Evolutionary conservation across 1,284 basidiomycete species (phyloP).

Genomic region (Cystobasidiaceae sp.): DNA sequence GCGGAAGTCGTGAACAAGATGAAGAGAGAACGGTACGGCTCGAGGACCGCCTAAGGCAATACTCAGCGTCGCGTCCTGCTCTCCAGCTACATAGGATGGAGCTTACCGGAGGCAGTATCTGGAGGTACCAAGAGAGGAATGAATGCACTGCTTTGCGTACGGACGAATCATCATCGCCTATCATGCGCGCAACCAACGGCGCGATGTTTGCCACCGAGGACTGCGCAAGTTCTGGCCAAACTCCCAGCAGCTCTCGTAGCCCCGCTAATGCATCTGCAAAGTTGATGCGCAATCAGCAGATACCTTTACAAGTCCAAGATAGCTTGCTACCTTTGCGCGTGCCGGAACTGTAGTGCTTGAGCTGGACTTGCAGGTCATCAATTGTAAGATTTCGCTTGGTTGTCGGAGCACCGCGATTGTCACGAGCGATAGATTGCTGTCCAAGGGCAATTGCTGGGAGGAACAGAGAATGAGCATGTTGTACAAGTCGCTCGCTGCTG

Average conservation of each 20-base stretch:
- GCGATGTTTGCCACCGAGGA: slow-evolving; percentile 62
- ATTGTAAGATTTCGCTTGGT: slow-evolving; percentile 72
- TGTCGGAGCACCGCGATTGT: slow-evolving; percentile 56
- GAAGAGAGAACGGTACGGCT: slow-evolving; percentile 45
- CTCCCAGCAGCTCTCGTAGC: slow-evolving; percentile 69
- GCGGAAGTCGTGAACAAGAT: slow-evolving; percentile 83
- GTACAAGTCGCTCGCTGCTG: background rate
- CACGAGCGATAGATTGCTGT: slow-evolving; percentile 64
- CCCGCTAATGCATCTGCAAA: slow-evolving; percentile 74
- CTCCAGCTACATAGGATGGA: background rate
- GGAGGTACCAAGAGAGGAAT: slow-evolving; percentile 64
- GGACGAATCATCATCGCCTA: slow-evolving; percentile 63
- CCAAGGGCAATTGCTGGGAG: slow-evolving; percentile 77
- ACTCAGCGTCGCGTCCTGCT: background rate
- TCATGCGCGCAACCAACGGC: slow-evolving; percentile 62
- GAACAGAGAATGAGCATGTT: slow-evolving; percentile 11
- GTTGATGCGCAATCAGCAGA: background rate
- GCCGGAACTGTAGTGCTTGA: slow-evolving; percentile 75
- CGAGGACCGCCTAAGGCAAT: background rate
- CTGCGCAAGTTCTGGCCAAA: slow-evolving; percentile 58
- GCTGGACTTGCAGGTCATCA: slow-evolving; percentile 66
- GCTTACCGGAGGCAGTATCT: slow-evolving; percentile 59
- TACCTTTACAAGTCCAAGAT: too few relatives aligned
- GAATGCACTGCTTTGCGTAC: slow-evolving; percentile 51
- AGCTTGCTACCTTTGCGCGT: slow-evolving; percentile 67